phyloP scores from a whole-genome alignment of 352 stramenopile genomes.

The Phytopythium montanum region DNA sequence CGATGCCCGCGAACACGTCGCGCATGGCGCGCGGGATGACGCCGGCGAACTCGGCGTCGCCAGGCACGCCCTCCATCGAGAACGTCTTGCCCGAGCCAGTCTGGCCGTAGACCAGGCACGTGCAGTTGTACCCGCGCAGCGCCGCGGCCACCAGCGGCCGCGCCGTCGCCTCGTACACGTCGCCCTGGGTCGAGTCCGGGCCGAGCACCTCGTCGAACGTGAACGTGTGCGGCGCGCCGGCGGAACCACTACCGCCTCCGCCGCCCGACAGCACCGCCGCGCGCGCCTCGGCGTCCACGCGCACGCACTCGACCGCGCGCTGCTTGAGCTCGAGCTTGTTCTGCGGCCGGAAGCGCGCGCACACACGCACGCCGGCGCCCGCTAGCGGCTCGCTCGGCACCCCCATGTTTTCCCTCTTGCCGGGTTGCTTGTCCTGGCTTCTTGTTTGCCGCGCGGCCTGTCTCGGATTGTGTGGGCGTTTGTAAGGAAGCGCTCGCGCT shows the following conservation, averaged over 20 bases:
- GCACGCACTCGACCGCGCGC: constrained; percentile 55
- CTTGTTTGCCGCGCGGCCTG: background rate
- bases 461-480: no score
- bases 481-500: no score
- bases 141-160: constrained; percentile 56
- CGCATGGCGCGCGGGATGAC: constrained; percentile 77
- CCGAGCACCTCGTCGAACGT: constrained; percentile 74
- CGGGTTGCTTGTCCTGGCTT: background rate
- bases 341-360: constrained; percentile 69
- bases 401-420: constrained; percentile 10
- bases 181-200: constrained; percentile 34
- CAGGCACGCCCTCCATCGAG: constrained; percentile 85
- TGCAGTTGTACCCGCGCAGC: constrained; percentile 87
- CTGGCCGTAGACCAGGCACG: constrained; percentile 92
- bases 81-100: constrained; percentile 92
- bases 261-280: constrained; percentile 6
- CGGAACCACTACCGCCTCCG: background rate
- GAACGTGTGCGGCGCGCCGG: constrained; percentile 47
- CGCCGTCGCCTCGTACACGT: constrained; percentile 65
- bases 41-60: constrained; percentile 55
- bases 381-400: constrained; percentile 20
- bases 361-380: constrained; percentile 66
- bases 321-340: constrained; percentile 76
- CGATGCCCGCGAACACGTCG: constrained; percentile 66
- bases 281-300: constrained; percentile 28